Percentiles rank a stretch among this genome's conserved stretches.
phyloP scores from a whole-genome alignment of 202 grass and related monocot species.

The Elaeis oleifera region DNA sequence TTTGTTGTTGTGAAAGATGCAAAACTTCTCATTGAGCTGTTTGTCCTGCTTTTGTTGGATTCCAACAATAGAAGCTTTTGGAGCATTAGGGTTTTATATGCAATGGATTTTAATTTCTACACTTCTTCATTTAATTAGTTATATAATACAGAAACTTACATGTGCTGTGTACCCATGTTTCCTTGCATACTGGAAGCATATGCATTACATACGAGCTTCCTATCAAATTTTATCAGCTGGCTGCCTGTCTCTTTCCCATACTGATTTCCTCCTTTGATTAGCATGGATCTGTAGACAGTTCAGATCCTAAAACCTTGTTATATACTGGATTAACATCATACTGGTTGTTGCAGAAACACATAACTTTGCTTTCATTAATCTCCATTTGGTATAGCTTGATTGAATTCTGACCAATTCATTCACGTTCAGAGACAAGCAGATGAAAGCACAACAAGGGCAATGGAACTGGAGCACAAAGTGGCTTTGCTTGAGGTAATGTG shows the following conservation, averaged over 20 bases:
- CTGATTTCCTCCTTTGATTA: background rate
- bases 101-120: background rate
- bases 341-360: background rate
- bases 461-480: constrained; percentile 88
- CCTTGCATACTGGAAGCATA: too few species aligned
- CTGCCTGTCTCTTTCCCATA: background rate
- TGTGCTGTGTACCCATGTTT: too few species aligned
- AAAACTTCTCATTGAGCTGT: too few species aligned
- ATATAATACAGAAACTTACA: too few species aligned
- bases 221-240: background rate
- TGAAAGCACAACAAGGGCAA: constrained; percentile 86
- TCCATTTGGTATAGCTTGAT: background rate
- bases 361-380: background rate
- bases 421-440: constrained; percentile 76
- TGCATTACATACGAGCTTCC: too few species aligned
- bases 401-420: constrained; percentile 15
- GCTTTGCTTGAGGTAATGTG: constrained; percentile 81
- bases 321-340: too few species aligned
- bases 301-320: too few species aligned
- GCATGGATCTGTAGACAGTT: too few species aligned
- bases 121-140: too few species aligned
- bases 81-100: background rate
- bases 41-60: too few species aligned
- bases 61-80: background rate
- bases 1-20: too few species aligned